A percentile compares a stretch with the other conserved stretches of the same genome.
Evolutionary conservation across 257 asterid genomes (phyloP).

Genomic region (Solanum piurae): DNA sequence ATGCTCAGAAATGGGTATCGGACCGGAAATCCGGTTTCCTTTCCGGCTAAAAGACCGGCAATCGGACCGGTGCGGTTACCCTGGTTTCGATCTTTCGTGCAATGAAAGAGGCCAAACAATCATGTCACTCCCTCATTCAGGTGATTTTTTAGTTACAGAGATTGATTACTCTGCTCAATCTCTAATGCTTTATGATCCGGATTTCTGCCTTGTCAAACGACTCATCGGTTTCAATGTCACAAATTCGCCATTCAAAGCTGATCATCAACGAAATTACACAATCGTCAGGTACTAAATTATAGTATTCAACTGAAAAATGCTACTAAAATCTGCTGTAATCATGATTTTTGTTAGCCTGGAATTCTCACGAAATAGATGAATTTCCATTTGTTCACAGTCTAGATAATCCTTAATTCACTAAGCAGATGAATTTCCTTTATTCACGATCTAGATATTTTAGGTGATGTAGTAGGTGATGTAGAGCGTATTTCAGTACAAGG

Average conservation of each 20-base stretch:
- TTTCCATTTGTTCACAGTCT: background rate
- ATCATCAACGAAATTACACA: conserved; percentile 11
- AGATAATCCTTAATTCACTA: background rate
- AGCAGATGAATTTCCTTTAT: background rate
- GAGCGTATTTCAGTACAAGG: background rate
- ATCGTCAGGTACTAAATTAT: conserved; percentile 31
- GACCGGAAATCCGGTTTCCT: conserved; percentile 60
- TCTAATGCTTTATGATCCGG: conserved; percentile 46
- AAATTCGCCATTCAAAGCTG: conserved; percentile 35
- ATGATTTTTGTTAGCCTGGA: background rate
- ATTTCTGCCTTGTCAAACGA: conserved; percentile 42
- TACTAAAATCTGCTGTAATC: background rate
- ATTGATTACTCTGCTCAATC: conserved; percentile 47
- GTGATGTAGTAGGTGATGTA: no score
- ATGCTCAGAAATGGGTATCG: background rate
- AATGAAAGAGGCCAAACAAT: conserved; percentile 37
- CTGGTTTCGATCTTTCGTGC: conserved; percentile 68
- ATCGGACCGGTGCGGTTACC: conserved; percentile 42
- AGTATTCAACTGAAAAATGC: background rate
- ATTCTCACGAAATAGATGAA: background rate
- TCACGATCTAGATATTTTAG: background rate
- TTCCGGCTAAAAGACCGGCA: conserved; percentile 38
- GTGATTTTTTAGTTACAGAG: conserved; percentile 51
- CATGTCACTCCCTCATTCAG: conserved; percentile 47
- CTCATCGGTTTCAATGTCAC: conserved; percentile 29